A percentile compares a stretch with the other conserved stretches of the same genome.
These are phyloP conservation scores for Nigrograna mackinnonii DNA, from an alignment of 2,329 filamentous ascomycete genomes.

Conservation along the genomic window DNA sequence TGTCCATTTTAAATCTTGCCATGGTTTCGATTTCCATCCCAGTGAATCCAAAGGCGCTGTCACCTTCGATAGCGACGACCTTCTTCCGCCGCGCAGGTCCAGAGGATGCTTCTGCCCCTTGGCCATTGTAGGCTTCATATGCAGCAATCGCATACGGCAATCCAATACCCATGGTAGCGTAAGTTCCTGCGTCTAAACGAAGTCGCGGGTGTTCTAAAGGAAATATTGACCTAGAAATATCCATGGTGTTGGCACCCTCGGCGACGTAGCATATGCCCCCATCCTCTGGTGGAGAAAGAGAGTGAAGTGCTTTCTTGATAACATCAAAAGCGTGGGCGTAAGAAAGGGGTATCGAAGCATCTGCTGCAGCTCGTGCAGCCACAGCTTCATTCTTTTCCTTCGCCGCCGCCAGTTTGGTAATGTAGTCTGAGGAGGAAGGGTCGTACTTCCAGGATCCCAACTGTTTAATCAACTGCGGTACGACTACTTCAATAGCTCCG, in stretches of 20 bases:
- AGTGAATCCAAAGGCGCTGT: slow-evolving; percentile 60
- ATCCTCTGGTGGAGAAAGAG: slow-evolving; percentile 46
- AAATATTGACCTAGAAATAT: slow-evolving; percentile 60
- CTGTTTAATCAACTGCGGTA: slow-evolving; percentile 47
- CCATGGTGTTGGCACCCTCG: slow-evolving; percentile 64
- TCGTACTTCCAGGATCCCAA: slow-evolving; percentile 51
- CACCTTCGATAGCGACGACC: slow-evolving; percentile 58
- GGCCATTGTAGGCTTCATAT: slow-evolving; percentile 57
- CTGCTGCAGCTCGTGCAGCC: slow-evolving; percentile 47
- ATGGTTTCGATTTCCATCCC: slow-evolving; percentile 61
- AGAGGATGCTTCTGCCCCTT: slow-evolving; percentile 33
- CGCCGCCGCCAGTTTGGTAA: slow-evolving; percentile 34
- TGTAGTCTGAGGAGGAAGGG: slow-evolving; percentile 35
- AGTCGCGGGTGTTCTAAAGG: slow-evolving; percentile 58
- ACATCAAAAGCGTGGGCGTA: slow-evolving; percentile 57
- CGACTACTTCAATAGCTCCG: slow-evolving; percentile 55
- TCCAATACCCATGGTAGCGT: slow-evolving; percentile 63
- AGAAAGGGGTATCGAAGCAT: slow-evolving; percentile 48
- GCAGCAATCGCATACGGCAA: slow-evolving; percentile 61
- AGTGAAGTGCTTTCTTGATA: slow-evolving; percentile 54
- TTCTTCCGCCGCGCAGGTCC: slow-evolving; percentile 48
- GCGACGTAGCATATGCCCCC: slow-evolving; percentile 59
- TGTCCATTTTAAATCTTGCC: slow-evolving; percentile 57
- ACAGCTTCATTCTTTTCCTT: slow-evolving; percentile 52
- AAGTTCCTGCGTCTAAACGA: slow-evolving; percentile 61